Evolutionary conservation across 2,329 filamentous ascomycete species (phyloP).

Genomic region (Emergomyces africanus): DNA sequence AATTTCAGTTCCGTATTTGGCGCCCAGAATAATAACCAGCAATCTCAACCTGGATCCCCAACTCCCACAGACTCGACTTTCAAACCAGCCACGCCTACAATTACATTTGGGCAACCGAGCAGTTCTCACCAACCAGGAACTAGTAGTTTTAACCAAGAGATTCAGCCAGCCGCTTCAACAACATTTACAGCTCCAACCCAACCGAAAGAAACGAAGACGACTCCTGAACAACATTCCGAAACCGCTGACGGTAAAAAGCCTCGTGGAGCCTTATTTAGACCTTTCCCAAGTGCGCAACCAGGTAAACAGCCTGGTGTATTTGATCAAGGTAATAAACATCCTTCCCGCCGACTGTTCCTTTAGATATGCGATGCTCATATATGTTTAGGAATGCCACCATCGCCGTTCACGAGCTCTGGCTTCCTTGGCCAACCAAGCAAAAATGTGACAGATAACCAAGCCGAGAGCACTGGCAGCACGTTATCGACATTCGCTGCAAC

Average conservation of each 20-base stretch:
- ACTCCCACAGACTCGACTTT: not conserved
- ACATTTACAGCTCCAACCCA: not conserved
- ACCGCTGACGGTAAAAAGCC: not conserved
- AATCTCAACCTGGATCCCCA: not conserved
- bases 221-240: not conserved
- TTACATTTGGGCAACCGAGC: not conserved
- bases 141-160: not conserved
- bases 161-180: not conserved
- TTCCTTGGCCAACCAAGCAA: not conserved
- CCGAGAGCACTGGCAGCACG: not conserved
- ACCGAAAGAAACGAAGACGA: not conserved
- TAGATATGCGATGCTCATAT: not conserved
- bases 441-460: not conserved
- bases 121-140: not conserved
- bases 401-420: not conserved
- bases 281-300: not conserved
- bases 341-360: not conserved
- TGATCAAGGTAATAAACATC: slow-evolving; percentile 1
- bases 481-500: not conserved
- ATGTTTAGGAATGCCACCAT: not conserved
- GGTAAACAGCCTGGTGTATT: slow-evolving; percentile 1
- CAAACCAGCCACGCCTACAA: not conserved
- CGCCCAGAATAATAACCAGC: not conserved
- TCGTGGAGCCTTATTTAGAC: not conserved
- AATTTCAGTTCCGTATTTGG: not conserved